phyloP scores from a whole-genome alignment of 1,284 basidiomycete species.

The Apiotrichum montevideense region DNA sequence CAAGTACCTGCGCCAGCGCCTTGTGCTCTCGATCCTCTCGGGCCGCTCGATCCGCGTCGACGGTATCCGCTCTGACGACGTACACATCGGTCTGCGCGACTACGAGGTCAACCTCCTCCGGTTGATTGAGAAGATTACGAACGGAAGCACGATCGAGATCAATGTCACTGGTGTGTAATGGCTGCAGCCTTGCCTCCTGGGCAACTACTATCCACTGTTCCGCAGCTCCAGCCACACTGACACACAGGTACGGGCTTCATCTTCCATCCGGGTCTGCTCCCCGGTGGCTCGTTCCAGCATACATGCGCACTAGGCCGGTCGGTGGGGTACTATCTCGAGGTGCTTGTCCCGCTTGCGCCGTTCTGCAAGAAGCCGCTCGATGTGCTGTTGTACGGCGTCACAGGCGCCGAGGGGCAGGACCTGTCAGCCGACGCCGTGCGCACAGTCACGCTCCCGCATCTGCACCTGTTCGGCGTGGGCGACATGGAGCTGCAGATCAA shows the following conservation, averaged over 20 bases:
- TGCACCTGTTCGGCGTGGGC: slow-evolving; percentile 81
- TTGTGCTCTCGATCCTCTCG: slow-evolving; percentile 81
- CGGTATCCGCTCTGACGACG: slow-evolving; percentile 82
- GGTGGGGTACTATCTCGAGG: slow-evolving; percentile 91
- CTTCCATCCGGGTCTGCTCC: slow-evolving; percentile 84
- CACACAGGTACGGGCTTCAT: slow-evolving; percentile 74
- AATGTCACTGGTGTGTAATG: slow-evolving; percentile 73
- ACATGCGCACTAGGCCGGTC: slow-evolving; percentile 81
- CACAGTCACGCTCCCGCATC: slow-evolving; percentile 85
- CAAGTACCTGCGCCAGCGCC: slow-evolving; percentile 72
- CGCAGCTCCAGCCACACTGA: neutral
- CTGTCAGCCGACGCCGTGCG: slow-evolving; percentile 85
- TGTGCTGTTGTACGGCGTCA: slow-evolving; percentile 79
- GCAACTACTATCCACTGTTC: too few species aligned
- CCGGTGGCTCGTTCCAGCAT: slow-evolving; percentile 74
- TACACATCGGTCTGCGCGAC: slow-evolving; percentile 90
- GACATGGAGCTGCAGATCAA: slow-evolving; percentile 89
- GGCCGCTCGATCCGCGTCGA: slow-evolving; percentile 82
- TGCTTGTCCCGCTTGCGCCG: slow-evolving; percentile 80
- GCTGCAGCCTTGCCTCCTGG: too few species aligned
- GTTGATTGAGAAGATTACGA: slow-evolving; percentile 85
- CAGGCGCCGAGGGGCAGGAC: slow-evolving; percentile 73
- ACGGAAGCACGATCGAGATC: slow-evolving; percentile 93
- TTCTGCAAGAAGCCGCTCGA: slow-evolving; percentile 85
- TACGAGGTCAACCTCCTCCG: slow-evolving; percentile 89